Evolutionary conservation across 2,329 filamentous ascomycete genomes (phyloP).

Genomic region (Colletotrichum sp.): DNA sequence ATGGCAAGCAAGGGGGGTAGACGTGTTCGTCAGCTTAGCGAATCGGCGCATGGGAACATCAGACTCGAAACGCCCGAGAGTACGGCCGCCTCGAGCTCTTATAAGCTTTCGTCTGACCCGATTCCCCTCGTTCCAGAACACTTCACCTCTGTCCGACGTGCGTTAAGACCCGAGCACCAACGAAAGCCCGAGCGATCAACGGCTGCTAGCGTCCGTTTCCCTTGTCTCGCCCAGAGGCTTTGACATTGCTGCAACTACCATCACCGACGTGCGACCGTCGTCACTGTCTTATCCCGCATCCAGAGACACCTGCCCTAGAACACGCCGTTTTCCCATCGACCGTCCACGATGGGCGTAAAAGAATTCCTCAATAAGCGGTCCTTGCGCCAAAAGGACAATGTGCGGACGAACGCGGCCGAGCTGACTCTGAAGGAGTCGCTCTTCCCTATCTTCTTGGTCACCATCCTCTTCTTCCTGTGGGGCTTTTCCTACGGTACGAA

Average conservation of each 20-base stretch:
- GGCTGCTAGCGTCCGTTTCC: not conserved
- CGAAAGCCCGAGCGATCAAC: not conserved
- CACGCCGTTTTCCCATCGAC: not conserved
- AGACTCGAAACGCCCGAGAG: slow-evolving; percentile 15
- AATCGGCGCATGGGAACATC: not conserved
- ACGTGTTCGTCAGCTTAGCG: not conserved
- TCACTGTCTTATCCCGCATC: not conserved
- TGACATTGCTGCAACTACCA: not conserved
- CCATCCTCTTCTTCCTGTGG: slow-evolving; percentile 29
- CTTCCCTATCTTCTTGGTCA: slow-evolving; percentile 68
- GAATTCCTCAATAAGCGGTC: slow-evolving; percentile 49
- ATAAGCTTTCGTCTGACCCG: slow-evolving; percentile 12
- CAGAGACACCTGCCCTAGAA: not conserved
- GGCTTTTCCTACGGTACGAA: slow-evolving; percentile 20
- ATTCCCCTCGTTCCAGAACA: not conserved
- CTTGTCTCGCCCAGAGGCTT: not conserved
- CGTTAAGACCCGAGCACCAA: not conserved
- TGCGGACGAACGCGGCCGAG: slow-evolving; percentile 50
- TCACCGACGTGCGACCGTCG: not conserved
- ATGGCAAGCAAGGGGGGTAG: not conserved
- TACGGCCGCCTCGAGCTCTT: not conserved
- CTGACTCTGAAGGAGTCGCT: slow-evolving; percentile 71
- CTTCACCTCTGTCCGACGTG: not conserved
- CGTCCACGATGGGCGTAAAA: slow-evolving; percentile 43
- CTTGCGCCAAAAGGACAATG: slow-evolving; percentile 45